phyloP scores from a whole-genome alignment of 306 rosid genomes.

The Inga laurina region DNA sequence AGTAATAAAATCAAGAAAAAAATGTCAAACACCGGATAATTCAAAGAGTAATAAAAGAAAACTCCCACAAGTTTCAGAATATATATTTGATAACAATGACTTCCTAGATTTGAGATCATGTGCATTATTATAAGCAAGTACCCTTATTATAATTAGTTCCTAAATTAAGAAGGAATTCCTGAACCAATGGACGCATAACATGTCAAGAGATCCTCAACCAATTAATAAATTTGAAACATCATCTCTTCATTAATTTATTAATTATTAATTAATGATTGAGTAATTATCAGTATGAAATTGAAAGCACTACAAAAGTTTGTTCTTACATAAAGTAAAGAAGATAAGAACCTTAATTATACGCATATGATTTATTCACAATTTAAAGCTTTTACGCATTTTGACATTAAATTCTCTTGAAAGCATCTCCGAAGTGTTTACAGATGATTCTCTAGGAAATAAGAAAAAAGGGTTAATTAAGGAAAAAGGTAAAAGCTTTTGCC shows the following conservation, averaged over 20 bases:
- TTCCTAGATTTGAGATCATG: neutral
- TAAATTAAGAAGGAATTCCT: neutral
- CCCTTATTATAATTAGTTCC: neutral
- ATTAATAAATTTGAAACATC: neutral
- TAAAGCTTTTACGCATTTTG: neutral
- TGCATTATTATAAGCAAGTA: neutral
- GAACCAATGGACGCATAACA: neutral
- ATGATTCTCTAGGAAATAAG: neutral
- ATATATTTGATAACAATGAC: neutral
- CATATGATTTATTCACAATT: neutral
- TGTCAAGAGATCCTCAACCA: neutral
- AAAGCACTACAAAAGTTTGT: neutral
- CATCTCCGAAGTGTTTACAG: neutral
- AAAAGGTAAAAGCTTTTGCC: neutral
- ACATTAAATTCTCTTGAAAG: neutral
- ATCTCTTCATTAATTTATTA: neutral
- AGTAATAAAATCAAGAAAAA: too few relatives aligned
- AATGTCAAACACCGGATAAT: fast-evolving
- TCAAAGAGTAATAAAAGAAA: too few relatives aligned
- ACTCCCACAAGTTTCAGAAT: neutral
- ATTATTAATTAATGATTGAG: neutral
- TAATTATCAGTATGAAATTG: neutral
- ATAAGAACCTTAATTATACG: neutral
- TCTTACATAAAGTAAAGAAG: neutral
- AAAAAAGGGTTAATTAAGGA: neutral